Conservation (phyloP, 2,329 filamentous ascomycete species). For the Fusarium keratoplasticum region DNA sequence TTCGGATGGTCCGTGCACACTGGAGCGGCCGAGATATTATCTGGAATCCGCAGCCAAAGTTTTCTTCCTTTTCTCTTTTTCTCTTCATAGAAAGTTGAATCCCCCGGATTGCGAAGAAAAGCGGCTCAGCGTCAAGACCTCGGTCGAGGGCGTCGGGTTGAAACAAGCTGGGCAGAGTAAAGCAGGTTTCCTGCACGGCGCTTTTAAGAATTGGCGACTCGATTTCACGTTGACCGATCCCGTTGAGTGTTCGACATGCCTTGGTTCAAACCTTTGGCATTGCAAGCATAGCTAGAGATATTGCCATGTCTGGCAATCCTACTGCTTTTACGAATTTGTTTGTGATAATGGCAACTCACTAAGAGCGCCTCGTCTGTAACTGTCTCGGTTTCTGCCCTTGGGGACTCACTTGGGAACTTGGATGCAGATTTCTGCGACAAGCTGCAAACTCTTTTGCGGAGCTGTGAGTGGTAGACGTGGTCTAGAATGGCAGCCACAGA, state of each 20-base stretch:
- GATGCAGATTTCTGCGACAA: background rate
- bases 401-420: background rate
- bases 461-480: background rate
- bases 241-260: slow-evolving; percentile 72
- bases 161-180: slow-evolving; percentile 69
- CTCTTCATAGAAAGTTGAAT: slow-evolving; percentile 68
- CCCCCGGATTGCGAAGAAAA: slow-evolving; percentile 65
- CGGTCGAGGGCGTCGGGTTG: slow-evolving; percentile 63
- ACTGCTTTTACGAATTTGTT: background rate
- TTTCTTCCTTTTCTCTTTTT: slow-evolving; percentile 44
- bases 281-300: background rate
- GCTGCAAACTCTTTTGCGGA: background rate
- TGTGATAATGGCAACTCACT: background rate
- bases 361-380: background rate
- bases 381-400: background rate
- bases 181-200: slow-evolving; percentile 58
- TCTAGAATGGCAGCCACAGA: slow-evolving; percentile 2
- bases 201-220: slow-evolving; percentile 75
- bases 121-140: slow-evolving; percentile 61
- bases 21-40: slow-evolving; percentile 27
- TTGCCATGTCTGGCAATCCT: background rate
- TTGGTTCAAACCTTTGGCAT: background rate
- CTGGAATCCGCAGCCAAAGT: background rate
- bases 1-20: slow-evolving; percentile 43
- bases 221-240: slow-evolving; percentile 67